phyloP scores from a whole-genome alignment of 1,284 basidiomycete species.

The Lentinula novae-zelandiae region DNA sequence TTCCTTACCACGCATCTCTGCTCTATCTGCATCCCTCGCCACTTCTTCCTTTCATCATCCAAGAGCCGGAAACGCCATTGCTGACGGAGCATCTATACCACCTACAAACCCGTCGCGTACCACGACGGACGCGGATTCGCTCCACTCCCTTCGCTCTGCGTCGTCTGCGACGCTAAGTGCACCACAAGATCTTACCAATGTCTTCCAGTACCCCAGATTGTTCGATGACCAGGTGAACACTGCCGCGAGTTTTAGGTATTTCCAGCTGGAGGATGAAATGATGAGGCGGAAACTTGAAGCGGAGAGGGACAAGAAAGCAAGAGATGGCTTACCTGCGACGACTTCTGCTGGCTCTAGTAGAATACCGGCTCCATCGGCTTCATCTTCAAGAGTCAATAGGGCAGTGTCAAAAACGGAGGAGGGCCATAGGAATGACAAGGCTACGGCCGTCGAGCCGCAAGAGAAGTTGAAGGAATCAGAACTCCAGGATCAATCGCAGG shows the following conservation, averaged over 20 bases:
- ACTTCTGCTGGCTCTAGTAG: slow-evolving; percentile 21
- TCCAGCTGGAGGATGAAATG: slow-evolving; percentile 60
- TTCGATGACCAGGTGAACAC: slow-evolving; percentile 61
- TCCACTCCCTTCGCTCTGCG: slow-evolving; percentile 19
- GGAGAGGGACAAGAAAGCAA: slow-evolving; percentile 20
- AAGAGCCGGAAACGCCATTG: slow-evolving; percentile 19
- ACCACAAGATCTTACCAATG: slow-evolving; percentile 28
- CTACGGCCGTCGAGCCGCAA: slow-evolving; percentile 13
- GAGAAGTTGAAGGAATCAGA: not conserved
- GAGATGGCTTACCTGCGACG: slow-evolving; percentile 16
- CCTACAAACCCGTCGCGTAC: slow-evolving; percentile 24
- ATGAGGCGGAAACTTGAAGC: slow-evolving; percentile 26
- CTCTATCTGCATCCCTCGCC: slow-evolving; percentile 67
- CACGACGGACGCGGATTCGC: slow-evolving; percentile 19
- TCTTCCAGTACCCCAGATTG: slow-evolving; percentile 50
- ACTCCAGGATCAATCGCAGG: slow-evolving; percentile 16
- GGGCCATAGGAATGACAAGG: not conserved
- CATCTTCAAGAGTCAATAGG: not conserved
- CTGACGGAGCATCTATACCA: slow-evolving; percentile 18
- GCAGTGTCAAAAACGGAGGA: not conserved
- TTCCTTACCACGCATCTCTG: slow-evolving; percentile 44
- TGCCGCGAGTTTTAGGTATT: slow-evolving; percentile 64
- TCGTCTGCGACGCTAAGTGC: slow-evolving; percentile 34
- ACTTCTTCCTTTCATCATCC: slow-evolving; percentile 58
- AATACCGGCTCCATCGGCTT: slow-evolving; percentile 8